These are phyloP conservation scores for Taiwanofungus camphoratus DNA, from an alignment of 1,284 basidiomycete genomes.

Conservation along the genomic window DNA sequence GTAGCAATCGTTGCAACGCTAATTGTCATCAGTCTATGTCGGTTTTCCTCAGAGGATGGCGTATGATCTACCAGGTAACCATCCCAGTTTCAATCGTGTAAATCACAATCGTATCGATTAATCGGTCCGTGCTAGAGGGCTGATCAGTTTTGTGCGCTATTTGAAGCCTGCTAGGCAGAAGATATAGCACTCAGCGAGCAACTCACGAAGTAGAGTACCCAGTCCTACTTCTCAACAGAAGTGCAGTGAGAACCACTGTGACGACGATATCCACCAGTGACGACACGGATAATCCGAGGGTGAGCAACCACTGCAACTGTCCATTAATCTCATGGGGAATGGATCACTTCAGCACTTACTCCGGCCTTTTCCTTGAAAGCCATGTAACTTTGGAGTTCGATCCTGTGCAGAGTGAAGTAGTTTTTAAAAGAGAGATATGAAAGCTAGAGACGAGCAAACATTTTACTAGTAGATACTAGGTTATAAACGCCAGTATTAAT, in stretches of 20 bases:
- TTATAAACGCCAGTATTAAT: background rate
- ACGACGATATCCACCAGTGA: slow-evolving; percentile 46
- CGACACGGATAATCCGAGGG: slow-evolving; percentile 46
- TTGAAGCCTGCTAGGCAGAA: too few relatives aligned
- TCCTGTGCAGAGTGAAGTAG: background rate
- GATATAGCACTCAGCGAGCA: too few relatives aligned
- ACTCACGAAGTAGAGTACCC: slow-evolving; percentile 34
- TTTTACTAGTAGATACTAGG: background rate
- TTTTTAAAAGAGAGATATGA: background rate
- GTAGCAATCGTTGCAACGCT: slow-evolving; percentile 1
- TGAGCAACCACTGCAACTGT: slow-evolving; percentile 58
- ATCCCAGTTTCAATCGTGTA: slow-evolving; percentile 50
- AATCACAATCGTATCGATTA: slow-evolving; percentile 43
- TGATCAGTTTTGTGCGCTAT: background rate
- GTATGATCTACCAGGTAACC: slow-evolving; percentile 38
- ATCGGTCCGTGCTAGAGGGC: slow-evolving; percentile 35
- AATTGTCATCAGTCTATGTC: background rate
- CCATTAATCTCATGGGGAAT: background rate
- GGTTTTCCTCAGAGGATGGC: background rate
- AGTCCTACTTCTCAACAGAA: slow-evolving; percentile 39
- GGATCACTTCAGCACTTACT: slow-evolving; percentile 12
- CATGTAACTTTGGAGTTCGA: slow-evolving; percentile 7
- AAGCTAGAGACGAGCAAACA: background rate
- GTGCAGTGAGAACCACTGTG: slow-evolving; percentile 40
- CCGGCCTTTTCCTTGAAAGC: slow-evolving; percentile 18